Base-by-base conservation (phyloP, 345 rosid species). In the Brassica cretica region DNA sequence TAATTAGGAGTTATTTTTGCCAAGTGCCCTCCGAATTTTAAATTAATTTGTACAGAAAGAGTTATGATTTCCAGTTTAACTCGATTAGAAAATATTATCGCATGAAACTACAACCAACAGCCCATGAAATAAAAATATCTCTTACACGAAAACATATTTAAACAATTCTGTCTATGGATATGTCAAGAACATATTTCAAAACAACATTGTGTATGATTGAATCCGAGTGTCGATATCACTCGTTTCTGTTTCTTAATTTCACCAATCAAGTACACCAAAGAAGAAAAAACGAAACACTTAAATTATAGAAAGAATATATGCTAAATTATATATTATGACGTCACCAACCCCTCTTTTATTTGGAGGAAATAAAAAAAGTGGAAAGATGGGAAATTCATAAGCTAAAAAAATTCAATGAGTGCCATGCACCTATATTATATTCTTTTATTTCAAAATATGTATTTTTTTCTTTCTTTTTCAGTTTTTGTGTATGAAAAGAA, bases 381-480 rank as follows among this genome's bases (percentile, higher is more conserved):
- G 46, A 79, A 79, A 68, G 66, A 79, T 78, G 82, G 74, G 58
- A 9, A 44, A 70, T 80, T 70, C 79, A 65, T 70, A 78, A 64
- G 80, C 46, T 25, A 12, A 27, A 24, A 61, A 64, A 37, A 7
- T 2, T 56, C 44, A 64, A 58, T 49, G 58, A 65, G 25, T 37
- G 58, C 46, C 46, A 64, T 65, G 58, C 80, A 64, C 39, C 70
- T 53, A 53, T 49, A 49, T 49, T 12, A 53, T 53, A 55, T 24
- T 18, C 5, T 0, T 66, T 66, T 46, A 33, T 2, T 59, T 53
- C 59, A 53, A 27, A 10, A 71, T 39, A 69, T 5, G 27, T n/a
- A 60, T 5, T 10, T 51, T 12, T 14, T 14, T 37, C 14, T 41
- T 10, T 41, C 14, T 11, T 41, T 41, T 41, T 41, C 41, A 35